A percentile compares a stretch with the other conserved stretches of the same genome.
Evolutionary conservation across 176 grass and related monocot species (phyloP).

Genomic region (Chloris gayana): DNA sequence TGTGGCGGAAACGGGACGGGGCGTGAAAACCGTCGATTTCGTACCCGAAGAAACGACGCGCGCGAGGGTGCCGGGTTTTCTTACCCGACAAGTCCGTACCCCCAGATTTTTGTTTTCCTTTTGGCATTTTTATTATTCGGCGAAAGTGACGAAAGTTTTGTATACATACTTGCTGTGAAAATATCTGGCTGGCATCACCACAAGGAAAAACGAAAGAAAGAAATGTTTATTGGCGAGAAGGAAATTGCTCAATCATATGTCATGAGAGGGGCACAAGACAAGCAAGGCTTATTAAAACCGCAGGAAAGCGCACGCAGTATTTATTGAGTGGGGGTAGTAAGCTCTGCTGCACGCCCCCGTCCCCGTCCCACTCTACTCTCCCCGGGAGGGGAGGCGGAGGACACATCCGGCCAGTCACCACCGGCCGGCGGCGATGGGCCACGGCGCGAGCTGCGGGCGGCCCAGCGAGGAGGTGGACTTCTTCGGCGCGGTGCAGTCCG

Average conservation of each 20-base stretch:
- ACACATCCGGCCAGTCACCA: too few species aligned
- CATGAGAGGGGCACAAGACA: background rate
- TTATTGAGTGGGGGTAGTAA: background rate
- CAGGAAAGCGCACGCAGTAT: conserved; percentile 35
- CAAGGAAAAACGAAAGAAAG: background rate
- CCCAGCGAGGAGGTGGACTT: conserved; percentile 85
- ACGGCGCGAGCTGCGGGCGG: conserved; percentile 76
- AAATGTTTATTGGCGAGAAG: background rate
- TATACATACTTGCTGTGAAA: background rate
- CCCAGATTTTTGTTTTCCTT: background rate
- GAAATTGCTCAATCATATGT: background rate
- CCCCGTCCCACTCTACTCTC: background rate
- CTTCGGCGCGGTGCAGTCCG: conserved; percentile 82
- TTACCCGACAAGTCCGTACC: background rate
- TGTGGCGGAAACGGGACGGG: background rate
- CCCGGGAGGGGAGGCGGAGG: background rate
- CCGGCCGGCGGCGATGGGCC: conserved; percentile 69
- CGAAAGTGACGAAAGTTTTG: background rate
- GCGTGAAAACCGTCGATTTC: background rate
- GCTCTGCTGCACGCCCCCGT: conserved; percentile 19
- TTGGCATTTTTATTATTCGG: background rate
- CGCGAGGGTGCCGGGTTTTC: background rate
- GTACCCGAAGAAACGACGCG: background rate
- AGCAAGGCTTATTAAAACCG: conserved; percentile 28
- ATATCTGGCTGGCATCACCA: background rate